These are phyloP conservation scores for Thraustotheca clavata DNA, from an alignment of 352 stramenopile genomes.

Conservation along the genomic window DNA sequence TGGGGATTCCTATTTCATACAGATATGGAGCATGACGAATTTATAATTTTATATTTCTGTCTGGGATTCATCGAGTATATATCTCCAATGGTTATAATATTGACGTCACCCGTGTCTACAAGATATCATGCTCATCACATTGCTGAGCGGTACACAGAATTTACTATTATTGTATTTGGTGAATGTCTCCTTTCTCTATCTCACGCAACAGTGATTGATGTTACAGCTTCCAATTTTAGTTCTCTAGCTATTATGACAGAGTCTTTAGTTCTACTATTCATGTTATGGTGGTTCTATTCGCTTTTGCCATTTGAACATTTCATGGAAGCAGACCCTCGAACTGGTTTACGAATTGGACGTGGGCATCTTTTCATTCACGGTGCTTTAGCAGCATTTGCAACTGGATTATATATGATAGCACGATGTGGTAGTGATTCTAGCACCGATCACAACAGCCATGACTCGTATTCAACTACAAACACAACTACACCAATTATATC, in stretches of 20 bases:
- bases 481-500: neutral
- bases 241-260: neutral
- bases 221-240: neutral
- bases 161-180: constrained; percentile 20
- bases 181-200: constrained; percentile 14
- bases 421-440: no score
- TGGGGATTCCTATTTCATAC: neutral
- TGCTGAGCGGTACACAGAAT: constrained; percentile 17
- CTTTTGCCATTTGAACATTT: constrained; percentile 15
- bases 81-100: neutral
- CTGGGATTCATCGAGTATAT: neutral
- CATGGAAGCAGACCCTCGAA: neutral
- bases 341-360: neutral
- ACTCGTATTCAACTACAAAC: neutral
- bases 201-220: neutral
- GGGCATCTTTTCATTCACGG: constrained; percentile 16
- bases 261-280: constrained; percentile 1
- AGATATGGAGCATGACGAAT: neutral
- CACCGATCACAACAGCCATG: no score
- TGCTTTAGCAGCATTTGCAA: constrained; percentile 5
- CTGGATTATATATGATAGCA: constrained; percentile 12
- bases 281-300: constrained; percentile 20
- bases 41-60: neutral
- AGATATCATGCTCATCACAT: constrained; percentile 14
- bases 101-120: neutral